Conservation (phyloP, 805 yeast genomes). For the Candida michaelii region DNA sequence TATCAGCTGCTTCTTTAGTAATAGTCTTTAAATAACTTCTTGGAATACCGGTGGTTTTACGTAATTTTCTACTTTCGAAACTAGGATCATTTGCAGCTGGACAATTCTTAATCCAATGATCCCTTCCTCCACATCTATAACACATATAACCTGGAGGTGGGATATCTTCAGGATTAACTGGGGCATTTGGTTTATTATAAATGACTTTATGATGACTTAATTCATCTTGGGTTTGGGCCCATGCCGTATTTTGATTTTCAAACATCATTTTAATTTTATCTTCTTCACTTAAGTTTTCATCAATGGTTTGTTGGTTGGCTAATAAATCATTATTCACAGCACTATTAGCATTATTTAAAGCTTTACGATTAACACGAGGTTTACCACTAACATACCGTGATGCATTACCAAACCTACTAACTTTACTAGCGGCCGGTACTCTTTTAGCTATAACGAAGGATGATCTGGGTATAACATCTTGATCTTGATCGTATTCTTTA, state of each 20-base stretch:
- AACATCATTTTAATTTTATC: conserved; percentile 90
- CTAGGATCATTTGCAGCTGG: conserved; percentile 92
- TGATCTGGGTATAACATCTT: conserved; percentile 87
- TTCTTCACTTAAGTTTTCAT: conserved; percentile 65
- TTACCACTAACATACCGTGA: conserved; percentile 71
- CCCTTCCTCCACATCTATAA: conserved; percentile 91
- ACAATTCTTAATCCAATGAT: conserved; percentile 94
- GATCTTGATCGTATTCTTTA: conserved; percentile 81
- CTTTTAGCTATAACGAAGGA: conserved; percentile 79
- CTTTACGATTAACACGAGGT: conserved; percentile 48
- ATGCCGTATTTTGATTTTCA: conserved; percentile 87
- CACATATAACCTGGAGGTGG: conserved; percentile 98
- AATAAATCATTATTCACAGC: conserved; percentile 21
- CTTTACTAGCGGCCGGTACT: conserved; percentile 57
- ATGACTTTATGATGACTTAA: conserved; percentile 85
- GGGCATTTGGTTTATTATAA: conserved; percentile 45
- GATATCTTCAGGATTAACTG: conserved; percentile 54
- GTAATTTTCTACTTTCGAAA: conserved; percentile 88
- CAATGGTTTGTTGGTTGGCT: conserved; percentile 18
- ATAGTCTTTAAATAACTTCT: conserved; percentile 85
- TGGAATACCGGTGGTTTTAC: conserved; percentile 97
- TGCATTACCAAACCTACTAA: conserved; percentile 55
- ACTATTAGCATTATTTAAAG: conserved; percentile 32
- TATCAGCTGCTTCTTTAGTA: conserved; percentile 70
- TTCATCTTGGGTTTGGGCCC: conserved; percentile 92